Evolutionary conservation across 2,329 filamentous ascomycete genomes (phyloP).

Genomic region (Alternaria ethzedia): DNA sequence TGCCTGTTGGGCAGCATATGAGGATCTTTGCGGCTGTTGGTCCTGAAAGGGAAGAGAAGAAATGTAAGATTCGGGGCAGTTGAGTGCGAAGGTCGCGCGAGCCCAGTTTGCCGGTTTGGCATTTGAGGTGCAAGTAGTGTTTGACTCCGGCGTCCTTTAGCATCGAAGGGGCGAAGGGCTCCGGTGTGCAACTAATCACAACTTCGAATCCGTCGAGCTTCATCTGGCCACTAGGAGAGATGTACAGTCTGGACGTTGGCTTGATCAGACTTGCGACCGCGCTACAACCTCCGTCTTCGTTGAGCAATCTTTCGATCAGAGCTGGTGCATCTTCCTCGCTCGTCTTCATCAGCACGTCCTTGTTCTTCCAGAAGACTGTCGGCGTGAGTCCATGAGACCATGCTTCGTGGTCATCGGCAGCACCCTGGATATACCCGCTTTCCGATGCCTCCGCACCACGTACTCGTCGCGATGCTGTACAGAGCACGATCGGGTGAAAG

Average conservation of each 20-base stretch:
- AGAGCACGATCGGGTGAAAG: slow-evolving; percentile 79
- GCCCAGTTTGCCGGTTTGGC: slow-evolving; percentile 76
- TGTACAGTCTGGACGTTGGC: slow-evolving; percentile 50
- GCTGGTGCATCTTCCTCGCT: slow-evolving; percentile 68
- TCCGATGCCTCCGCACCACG: slow-evolving; percentile 71
- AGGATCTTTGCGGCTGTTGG: slow-evolving; percentile 25
- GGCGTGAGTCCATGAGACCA: slow-evolving; percentile 87
- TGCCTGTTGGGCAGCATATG: slow-evolving; percentile 76
- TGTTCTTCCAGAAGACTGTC: slow-evolving; percentile 77
- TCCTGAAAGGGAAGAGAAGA: slow-evolving; percentile 45
- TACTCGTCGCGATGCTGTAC: slow-evolving; percentile 80
- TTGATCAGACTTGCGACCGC: slow-evolving; percentile 48
- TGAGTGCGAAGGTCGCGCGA: slow-evolving; percentile 81
- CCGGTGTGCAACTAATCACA: slow-evolving; percentile 54
- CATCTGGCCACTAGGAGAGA: slow-evolving; percentile 49
- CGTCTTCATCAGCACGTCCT: slow-evolving; percentile 64
- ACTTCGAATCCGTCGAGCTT: slow-evolving; percentile 48
- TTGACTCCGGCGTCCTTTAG: slow-evolving; percentile 41
- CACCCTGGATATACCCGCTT: slow-evolving; percentile 87
- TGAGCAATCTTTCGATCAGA: slow-evolving; percentile 56
- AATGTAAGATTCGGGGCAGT: slow-evolving; percentile 67
- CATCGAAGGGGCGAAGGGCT: slow-evolving; percentile 39
- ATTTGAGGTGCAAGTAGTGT: slow-evolving; percentile 63
- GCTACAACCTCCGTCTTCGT: slow-evolving; percentile 14
- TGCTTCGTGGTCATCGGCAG: slow-evolving; percentile 91